Evolutionary conservation across 352 stramenopile genomes (phyloP), one percentile per base, ranked within the genome.

Genomic region (Phytopythium delawarense): DNA sequence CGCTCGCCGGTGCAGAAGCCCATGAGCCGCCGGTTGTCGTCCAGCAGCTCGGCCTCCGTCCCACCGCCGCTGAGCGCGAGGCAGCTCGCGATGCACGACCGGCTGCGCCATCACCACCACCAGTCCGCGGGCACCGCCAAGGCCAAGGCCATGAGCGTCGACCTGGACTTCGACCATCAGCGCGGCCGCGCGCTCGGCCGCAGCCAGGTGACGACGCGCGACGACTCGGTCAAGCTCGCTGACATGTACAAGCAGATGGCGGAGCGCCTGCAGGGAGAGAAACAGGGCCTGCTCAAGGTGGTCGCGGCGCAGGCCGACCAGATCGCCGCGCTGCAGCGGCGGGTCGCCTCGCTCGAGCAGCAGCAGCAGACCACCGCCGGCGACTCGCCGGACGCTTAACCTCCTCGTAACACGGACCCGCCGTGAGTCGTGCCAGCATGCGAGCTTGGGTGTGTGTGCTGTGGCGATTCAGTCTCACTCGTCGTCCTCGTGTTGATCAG

Each of bases 211-310:
- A 82, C 77, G 15, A 82, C 76, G 16, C 50, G 84, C 16, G 81
- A 88, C 37, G 79, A 89, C 59, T 83, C 76, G 23, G 64, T 77
- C 11, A 86, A 78, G 48, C 62, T 94, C n/a, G 84, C 76, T 20
- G 77, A 87, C 64, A 88, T 91, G 82, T 94, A 92, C 76, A 91
- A 92, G 63, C 78, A 89, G 61, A 94, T 92, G 83, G 75, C 80
- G 16, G 66, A 85, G 45, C 77, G 85, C 15, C 57, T 94, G n/a
- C 74, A 94, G 50, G 69, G 65, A 11, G 85, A 94, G 59, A 94
- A 94, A 62, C 76, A 77, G 57, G 81, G 90, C 46, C 61, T 94
- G 56, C 69, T 94, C 7, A 78, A 88, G 63, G 73, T 92, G 7
- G 71, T 94, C 6, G 63, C 82, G 0, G 76, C 72, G 32, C 84